Percentiles rank a stretch among this genome's conserved stretches.
Conservation (phyloP, 352 stramenopile genomes). For the Globisporangium lucens region DNA sequence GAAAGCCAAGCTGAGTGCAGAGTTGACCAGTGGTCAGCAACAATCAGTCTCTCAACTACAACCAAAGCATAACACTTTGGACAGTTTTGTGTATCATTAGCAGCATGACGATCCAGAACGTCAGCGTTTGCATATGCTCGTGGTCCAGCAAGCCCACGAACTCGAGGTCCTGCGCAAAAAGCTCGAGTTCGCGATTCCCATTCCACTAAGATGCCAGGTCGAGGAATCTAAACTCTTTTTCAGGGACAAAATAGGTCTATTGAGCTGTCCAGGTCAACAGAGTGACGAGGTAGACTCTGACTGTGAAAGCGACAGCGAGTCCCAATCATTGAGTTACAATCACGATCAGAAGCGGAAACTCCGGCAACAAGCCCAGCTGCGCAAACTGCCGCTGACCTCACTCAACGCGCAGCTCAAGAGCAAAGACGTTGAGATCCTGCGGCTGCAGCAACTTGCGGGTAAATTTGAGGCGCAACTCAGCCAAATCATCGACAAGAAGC, state of each 20-base stretch:
- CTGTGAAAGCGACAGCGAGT: neutral
- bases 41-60: too few species aligned
- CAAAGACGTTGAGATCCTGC: constrained; percentile 32
- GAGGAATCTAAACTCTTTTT: constrained; percentile 16
- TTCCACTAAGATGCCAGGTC: constrained; percentile 13
- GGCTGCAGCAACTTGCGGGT: constrained; percentile 24
- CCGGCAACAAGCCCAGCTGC: constrained; percentile 14
- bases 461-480: constrained; percentile 30
- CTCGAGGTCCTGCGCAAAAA: constrained; percentile 25
- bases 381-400: constrained; percentile 35
- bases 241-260: neutral
- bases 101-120: constrained; percentile 11
- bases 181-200: constrained; percentile 13
- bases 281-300: neutral
- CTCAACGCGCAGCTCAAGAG: constrained; percentile 32
- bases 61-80: neutral
- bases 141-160: constrained; percentile 39
- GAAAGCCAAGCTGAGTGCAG: neutral
- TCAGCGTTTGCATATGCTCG: constrained; percentile 29
- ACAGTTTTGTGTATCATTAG: neutral
- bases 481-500: constrained; percentile 27
- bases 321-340: neutral
- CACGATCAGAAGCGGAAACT: neutral
- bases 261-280: neutral
- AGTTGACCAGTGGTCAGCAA: neutral